phyloP scores from a whole-genome alignment of 2,329 filamentous ascomycete species.

The Venturia effusa region DNA sequence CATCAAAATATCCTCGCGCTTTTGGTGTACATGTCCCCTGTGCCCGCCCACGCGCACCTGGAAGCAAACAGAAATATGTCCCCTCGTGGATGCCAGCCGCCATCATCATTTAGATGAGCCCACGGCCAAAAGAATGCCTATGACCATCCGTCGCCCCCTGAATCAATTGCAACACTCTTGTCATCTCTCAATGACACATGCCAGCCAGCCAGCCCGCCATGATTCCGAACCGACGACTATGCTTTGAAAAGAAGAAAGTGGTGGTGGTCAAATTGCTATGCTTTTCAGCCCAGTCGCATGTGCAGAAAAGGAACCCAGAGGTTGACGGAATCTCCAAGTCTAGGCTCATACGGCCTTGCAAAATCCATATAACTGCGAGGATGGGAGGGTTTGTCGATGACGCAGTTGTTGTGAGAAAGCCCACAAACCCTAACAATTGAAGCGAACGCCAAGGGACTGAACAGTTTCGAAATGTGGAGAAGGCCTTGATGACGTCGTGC shows the following conservation, averaged over 20 bases:
- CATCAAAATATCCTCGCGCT: not conserved
- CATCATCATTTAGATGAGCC: not conserved
- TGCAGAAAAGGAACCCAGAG: not conserved
- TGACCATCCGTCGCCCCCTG: not conserved
- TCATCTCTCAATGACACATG: not conserved
- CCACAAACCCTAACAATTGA: not conserved
- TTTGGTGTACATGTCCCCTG: constrained; percentile 1
- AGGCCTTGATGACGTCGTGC: not conserved
- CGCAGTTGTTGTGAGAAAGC: not conserved
- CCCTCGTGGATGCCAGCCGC: not conserved
- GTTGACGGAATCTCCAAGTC: not conserved
- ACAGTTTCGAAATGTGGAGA: not conserved
- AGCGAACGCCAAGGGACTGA: not conserved
- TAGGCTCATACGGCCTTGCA: not conserved
- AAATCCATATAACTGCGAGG: not conserved
- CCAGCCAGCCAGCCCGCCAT: not conserved
- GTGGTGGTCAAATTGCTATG: not conserved
- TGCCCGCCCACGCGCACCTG: not conserved
- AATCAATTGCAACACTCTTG: not conserved
- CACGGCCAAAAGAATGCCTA: not conserved
- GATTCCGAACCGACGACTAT: not conserved
- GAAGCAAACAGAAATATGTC: not conserved
- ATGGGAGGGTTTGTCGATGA: not conserved
- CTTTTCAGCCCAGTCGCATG: not conserved
- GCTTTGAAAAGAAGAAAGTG: not conserved